Evolutionary conservation across 768 basidiomycete genomes (phyloP), one percentile per base, ranked within the genome.

Genomic region (Pleurotus tuber-regium): DNA sequence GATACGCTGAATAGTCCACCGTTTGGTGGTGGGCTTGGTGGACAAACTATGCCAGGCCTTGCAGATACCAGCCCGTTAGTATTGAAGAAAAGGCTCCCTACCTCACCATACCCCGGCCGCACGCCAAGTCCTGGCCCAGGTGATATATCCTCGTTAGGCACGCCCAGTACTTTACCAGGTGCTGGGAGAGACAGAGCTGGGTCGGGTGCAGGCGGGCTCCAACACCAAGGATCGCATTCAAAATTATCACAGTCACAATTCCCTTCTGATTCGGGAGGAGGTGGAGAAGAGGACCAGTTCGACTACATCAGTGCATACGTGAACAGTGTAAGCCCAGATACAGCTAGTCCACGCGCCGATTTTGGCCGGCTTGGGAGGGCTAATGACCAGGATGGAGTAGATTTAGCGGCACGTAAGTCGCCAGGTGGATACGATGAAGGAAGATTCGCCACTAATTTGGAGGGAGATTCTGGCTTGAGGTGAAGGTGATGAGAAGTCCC

Each of bases 231-330:
- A 25, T 58, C 59, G 1, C 59, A 54, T 18, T 54, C 56, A 2
- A 43, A 47, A 14, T 52, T 56, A 53, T 7, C 55, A 23, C 51
- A 49, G 50, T 63, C 56, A 57, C 52, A 43, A 52, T 48, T 25
- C 56, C 54, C 36, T 47, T 47, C 19, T 41, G 46, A 58, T 36
- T 46, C 56, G 31, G 44, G 50, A 24, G 56, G 47, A 21, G 35
- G 66, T 19, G 73, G 69, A 0, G 73, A 70, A 0, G 78, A 80
- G 4, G 77, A 77, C 2, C 67, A 71, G 11, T 83, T 78, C 57
- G 83, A 84, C 61, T 83, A 85, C 54, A 72, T 83, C 41, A 71
- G 73, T 40, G 83, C 79, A 23, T 86, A 87, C 65, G 67, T 63
- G 59, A 63, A 69, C 42, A 54, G 55, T 16, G 57, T 49, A 16